These are phyloP conservation scores for Cerioporus squamosus DNA, from an alignment of 1,284 basidiomycete species.

Conservation along the genomic window DNA sequence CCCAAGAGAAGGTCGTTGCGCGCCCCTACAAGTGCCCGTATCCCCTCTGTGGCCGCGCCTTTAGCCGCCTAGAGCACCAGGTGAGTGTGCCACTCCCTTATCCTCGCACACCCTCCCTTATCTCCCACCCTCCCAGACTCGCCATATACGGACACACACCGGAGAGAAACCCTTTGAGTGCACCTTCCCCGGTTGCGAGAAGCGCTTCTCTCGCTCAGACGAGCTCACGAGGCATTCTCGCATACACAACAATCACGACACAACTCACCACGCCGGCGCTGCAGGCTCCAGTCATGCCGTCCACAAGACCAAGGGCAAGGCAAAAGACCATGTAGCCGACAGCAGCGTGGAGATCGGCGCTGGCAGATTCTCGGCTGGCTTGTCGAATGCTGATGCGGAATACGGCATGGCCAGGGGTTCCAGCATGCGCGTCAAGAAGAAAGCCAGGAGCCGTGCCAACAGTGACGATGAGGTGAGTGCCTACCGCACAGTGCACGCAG, in stretches of 20 bases:
- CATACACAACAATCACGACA: conserved; percentile 74
- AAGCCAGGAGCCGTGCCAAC: conserved; percentile 75
- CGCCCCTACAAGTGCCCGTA: conserved; percentile 97
- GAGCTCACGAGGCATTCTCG: conserved; percentile 96
- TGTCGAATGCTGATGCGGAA: conserved; percentile 20
- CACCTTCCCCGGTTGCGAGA: conserved; percentile 94
- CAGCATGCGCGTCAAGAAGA: conserved; percentile 56
- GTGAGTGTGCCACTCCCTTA: conserved; percentile 46
- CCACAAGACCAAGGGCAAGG: conserved; percentile 36
- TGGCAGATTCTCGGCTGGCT: conserved; percentile 14
- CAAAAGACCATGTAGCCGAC: conserved; percentile 42
- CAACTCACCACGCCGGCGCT: conserved; percentile 25
- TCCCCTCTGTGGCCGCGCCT: conserved; percentile 87
- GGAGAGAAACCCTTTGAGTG: conserved; percentile 98
- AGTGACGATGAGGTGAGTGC: conserved; percentile 76
- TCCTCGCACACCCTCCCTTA: conserved; percentile 17
- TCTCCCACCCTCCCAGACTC: conserved; percentile 69
- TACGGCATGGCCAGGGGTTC: conserved; percentile 20
- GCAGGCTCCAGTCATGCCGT: conserved; percentile 19
- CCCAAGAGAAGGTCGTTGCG: conserved; percentile 60
- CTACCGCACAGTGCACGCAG: conserved; percentile 2
- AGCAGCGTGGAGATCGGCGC: conserved; percentile 34
- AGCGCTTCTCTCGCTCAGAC: conserved; percentile 96
- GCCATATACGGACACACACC: conserved; percentile 97
- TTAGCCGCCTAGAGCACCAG: conserved; percentile 93